Base-by-base conservation (phyloP, 2,329 filamentous ascomycete genomes). In the Botrytis galanthina region DNA sequence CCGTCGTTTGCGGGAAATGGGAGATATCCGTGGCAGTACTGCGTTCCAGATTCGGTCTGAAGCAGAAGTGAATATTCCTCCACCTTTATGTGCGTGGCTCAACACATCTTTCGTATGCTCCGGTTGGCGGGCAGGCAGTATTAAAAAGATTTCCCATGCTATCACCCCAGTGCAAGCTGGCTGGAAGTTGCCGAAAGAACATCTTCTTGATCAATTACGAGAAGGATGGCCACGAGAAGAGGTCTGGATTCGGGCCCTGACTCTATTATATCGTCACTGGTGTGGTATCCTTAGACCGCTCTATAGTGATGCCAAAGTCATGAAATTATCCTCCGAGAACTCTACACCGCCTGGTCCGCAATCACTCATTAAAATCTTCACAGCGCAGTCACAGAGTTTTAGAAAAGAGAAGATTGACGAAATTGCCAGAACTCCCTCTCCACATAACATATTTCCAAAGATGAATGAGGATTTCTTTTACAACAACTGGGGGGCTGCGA, bases 401-500 rank as follows among this genome's bases (percentile, higher is more conserved):
- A 42, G 42, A 42, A 42, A 6, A 3, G 4, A 42, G 0, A 42
- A 18, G 0, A 42, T 42, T 42, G 42, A 6, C 4, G 14, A 42
- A 1, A 42, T 44, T 44, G 42, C 42, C 42, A 4, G 0, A 0
- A 44, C 14, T 44, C 42, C 18, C 16, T 44, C 42, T 44, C 16
- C 42, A 44, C 16, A 44, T 0, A 18, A 44, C 14, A 44, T 44
- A 18, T 18, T 44, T 44, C 1, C 4, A 44, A 7, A 18, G 16
- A 44, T 44, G 14, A 18, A 5, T 44, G 4, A 1, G 0, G 42
- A 18, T 6, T 44, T 44, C 4, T 1, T 44, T 16, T 0, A 44
- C 0, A 44, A 0, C 14, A 44, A 44, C 4, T 6, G 42, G 3
- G 42, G 0, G 42, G 0, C 0, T 44, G 42, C 42, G 42, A 44